Evolutionary conservation across 495 filamentous ascomycete genomes (phyloP).

Genomic region (Talaromyces thailandensis): DNA sequence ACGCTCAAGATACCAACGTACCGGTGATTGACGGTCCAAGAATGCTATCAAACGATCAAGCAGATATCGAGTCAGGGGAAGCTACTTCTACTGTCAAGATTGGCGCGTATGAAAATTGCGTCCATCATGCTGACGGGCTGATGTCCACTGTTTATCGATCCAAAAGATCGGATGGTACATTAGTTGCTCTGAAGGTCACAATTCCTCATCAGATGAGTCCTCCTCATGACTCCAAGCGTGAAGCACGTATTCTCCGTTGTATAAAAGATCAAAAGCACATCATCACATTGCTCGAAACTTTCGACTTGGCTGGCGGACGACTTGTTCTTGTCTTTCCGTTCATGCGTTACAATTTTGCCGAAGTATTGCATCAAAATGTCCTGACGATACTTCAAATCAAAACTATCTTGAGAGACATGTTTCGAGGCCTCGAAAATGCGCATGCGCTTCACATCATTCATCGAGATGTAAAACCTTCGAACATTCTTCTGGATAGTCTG

Average conservation of each 20-base stretch:
- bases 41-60: background rate
- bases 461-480: slow-evolving; percentile 88
- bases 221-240: slow-evolving; percentile 72
- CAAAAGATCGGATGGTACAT: slow-evolving; percentile 15
- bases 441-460: slow-evolving; percentile 76
- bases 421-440: slow-evolving; percentile 61
- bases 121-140: slow-evolving; percentile 62
- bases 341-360: slow-evolving; percentile 59
- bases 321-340: slow-evolving; percentile 81
- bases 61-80: background rate
- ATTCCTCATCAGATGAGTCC: slow-evolving; percentile 59
- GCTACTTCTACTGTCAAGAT: slow-evolving; percentile 36
- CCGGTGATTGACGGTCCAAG: slow-evolving; percentile 12
- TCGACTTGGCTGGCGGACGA: slow-evolving; percentile 58
- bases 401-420: slow-evolving; percentile 53
- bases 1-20: slow-evolving; percentile 13
- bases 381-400: slow-evolving; percentile 36
- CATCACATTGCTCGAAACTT: slow-evolving; percentile 62
- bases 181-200: slow-evolving; percentile 82
- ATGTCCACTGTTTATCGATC: slow-evolving; percentile 78
- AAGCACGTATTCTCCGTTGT: slow-evolving; percentile 60
- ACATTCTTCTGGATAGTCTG: slow-evolving; percentile 63
- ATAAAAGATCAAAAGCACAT: slow-evolving; percentile 37
- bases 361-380: slow-evolving; percentile 43
- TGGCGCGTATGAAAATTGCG: slow-evolving; percentile 62